phyloP scores from a whole-genome alignment of 805 yeast species.

The Clavispora fructus region DNA sequence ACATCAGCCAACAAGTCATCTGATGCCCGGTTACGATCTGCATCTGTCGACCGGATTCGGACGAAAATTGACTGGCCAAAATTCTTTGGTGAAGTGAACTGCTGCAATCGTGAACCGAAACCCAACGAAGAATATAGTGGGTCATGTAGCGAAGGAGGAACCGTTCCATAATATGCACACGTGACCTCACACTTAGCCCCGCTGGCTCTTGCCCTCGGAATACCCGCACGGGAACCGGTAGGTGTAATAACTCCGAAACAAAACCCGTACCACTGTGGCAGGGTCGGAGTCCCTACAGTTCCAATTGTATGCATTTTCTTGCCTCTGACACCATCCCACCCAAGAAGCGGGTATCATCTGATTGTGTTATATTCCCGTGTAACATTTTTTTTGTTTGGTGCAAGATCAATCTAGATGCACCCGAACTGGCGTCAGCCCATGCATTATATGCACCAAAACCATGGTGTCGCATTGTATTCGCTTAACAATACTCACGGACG shows the following conservation, averaged over 20 bases:
- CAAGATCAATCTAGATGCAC: background rate
- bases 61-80: too few relatives aligned
- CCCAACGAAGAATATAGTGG: too few relatives aligned
- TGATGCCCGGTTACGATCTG: background rate
- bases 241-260: background rate
- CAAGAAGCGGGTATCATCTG: too few relatives aligned
- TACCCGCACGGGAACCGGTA: background rate
- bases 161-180: background rate
- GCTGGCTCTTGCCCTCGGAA: background rate
- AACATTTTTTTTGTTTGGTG: background rate
- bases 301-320: too few relatives aligned
- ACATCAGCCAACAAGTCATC: background rate
- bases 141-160: too few relatives aligned
- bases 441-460: background rate
- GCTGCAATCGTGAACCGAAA: too few relatives aligned
- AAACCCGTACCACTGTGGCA: background rate
- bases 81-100: too few relatives aligned
- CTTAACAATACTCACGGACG: background rate
- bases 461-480: background rate
- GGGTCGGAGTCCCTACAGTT: background rate
- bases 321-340: too few relatives aligned
- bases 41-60: too few relatives aligned
- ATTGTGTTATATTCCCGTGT: too few relatives aligned
- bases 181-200: background rate
- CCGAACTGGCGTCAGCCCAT: background rate